Conservation (phyloP, 2,329 filamentous ascomycete genomes). For the Microsporum ferrugineum region DNA sequence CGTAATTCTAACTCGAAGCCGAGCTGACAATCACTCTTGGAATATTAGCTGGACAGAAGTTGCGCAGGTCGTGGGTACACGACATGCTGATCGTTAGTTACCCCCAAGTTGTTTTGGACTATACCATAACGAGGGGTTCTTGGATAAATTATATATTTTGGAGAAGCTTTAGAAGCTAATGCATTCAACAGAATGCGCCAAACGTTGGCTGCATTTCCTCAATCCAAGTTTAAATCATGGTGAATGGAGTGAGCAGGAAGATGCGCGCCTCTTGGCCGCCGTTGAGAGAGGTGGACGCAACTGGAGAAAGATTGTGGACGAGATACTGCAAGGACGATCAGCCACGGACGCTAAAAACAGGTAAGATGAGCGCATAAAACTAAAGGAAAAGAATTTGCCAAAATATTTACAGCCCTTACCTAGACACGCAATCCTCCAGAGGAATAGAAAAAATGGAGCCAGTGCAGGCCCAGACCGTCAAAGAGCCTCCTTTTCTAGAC, state of each 20-base stretch:
- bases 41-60: slow-evolving; percentile 3
- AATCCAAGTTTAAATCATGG: background rate
- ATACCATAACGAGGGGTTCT: background rate
- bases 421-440: slow-evolving; percentile 4
- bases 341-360: slow-evolving; percentile 4
- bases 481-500: background rate
- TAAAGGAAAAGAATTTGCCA: background rate
- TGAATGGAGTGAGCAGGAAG: slow-evolving; percentile 4
- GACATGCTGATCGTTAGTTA: slow-evolving; percentile 6
- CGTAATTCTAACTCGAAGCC: background rate
- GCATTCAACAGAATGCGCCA: background rate
- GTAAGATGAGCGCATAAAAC: background rate
- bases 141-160: no score
- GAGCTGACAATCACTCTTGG: background rate
- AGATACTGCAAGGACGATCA: background rate
- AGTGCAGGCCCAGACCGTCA: background rate
- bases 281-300: slow-evolving; percentile 3
- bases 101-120: background rate
- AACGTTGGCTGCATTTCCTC: slow-evolving; percentile 3
- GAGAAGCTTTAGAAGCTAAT: background rate
- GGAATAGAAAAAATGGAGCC: background rate
- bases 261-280: background rate
- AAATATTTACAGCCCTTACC: background rate
- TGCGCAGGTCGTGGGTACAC: slow-evolving; percentile 3
- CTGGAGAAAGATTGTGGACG: slow-evolving; percentile 3